Base-by-base conservation (phyloP, 1,284 basidiomycete genomes). In the Ustilago trichophora region DNA sequence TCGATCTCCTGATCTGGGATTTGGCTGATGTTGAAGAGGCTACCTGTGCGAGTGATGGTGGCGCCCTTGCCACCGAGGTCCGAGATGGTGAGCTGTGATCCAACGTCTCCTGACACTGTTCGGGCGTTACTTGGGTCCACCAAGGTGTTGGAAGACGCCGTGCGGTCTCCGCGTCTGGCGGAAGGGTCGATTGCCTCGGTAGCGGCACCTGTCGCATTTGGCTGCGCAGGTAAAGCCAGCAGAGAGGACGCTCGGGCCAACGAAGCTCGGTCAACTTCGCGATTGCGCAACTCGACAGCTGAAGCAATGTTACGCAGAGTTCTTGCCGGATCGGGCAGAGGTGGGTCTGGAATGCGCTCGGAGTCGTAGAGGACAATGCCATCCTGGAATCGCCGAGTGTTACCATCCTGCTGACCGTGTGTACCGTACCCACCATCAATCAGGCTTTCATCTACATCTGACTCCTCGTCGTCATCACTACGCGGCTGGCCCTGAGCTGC, bases 1-100 rank as follows among this genome's bases (percentile, higher is more conserved):
- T 73, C 68, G 12, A 75, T 38, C 33, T 69, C 66, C 18, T 72
- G 53, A 6, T 59, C 51, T 4, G 70, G 63, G 11, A 75, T 69
- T 41, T 67, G 73, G 32, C 59, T 59, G 47, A 75, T 75, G 54
- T 73, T 70, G 45, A 71, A 57, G 26, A 75, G 53, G n/a, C 71
- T 70, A 16, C 67, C 67, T 13, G 54, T 60, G 1, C 67, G 56
- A 2, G 67, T 70, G 53, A 70, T 65, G 5, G 53, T 65, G 2
- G 67, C 67, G 9, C 67, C 67, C 24, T 68, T 68, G 26, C 65
- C 65, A 16, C 58, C 65, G 4, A 68, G 58, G 19, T 68, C 57
- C 8, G 65, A 57, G 21, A 68, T 44, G 31, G 65, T 38, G n/a
- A 42, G 33, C 35, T 68, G 65, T 16, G 64, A 60, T 8, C 52